Evolutionary conservation across 140 eudicot genomes (phyloP).

Genomic region (Stevia rebaudiana): DNA sequence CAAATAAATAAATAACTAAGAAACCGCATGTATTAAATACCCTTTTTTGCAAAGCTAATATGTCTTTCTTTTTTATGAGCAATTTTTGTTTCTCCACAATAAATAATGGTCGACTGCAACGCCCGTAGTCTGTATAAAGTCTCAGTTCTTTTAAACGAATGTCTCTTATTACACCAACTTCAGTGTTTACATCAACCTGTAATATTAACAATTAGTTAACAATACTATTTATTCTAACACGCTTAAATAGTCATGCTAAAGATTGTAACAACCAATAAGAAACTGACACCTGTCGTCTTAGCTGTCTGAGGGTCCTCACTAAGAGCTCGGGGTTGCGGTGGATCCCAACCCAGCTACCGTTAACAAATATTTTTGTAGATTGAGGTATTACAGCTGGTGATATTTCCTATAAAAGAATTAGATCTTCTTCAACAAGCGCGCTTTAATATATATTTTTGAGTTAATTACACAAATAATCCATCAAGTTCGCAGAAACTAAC

Average conservation of each 20-base stretch:
- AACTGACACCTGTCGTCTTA: conserved; percentile 16
- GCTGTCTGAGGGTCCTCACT: background rate
- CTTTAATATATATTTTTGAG: no score
- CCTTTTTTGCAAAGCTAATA: conserved; percentile 56
- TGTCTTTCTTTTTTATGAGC: conserved; percentile 70
- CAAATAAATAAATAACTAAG: background rate
- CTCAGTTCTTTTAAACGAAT: conserved; percentile 82
- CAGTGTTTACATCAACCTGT: conserved; percentile 29
- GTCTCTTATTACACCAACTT: conserved; percentile 88
- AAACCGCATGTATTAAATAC: background rate
- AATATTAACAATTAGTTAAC: background rate
- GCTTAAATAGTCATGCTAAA: no score
- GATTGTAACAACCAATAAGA: background rate
- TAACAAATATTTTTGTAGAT: conserved; percentile 59
- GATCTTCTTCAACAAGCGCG: conserved; percentile 93
- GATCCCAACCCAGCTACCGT: conserved; percentile 69
- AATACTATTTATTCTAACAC: background rate
- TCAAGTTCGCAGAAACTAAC: no score
- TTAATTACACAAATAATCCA: no score
- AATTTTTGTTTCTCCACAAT: conserved; percentile 92
- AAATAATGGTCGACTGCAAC: conserved; percentile 95
- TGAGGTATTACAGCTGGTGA: conserved; percentile 62
- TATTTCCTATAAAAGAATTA: conserved; percentile 44
- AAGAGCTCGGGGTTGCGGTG: conserved; percentile 20
- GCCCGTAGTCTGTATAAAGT: conserved; percentile 85